Evolutionary conservation across 352 stramenopile species (phyloP), one percentile per base, ranked within the genome.

Genomic region (Phytophthora fragariae): DNA sequence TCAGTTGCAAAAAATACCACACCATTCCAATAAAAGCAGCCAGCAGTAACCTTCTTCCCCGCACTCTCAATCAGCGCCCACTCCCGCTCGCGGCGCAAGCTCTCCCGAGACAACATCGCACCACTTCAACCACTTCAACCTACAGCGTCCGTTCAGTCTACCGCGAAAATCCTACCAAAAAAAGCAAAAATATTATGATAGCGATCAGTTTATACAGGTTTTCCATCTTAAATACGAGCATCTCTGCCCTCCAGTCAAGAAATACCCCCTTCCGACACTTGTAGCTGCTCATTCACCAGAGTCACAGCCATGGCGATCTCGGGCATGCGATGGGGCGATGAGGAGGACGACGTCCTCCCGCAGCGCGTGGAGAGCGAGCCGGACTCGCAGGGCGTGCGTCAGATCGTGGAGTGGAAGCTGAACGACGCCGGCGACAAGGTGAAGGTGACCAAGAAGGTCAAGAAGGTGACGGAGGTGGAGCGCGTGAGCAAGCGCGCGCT

Each of bases 361-460:
- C 80, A 84, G 74, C 88, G 88, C 80, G 92, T 89, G 70, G 90
- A 95, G 66, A 94, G 83, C 70, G 91, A 94, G 56, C 85, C 88
- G 46, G 91, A 97, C 74, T 71, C 81, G 58, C 87, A 93, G 54
- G 91, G 91, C 33, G 86, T 97, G 33, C 89, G 88, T 60, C 92
- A 90, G 75, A 85, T 97, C 57, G 80, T 97, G n/a, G 88, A 95
- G 73, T 97, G 89, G 88, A 97, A 97, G 82, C 78, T 92, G 70
- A 95, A 97, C 70, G 91, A 97, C 24, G 82, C 87, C 21, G 85
- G 88, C n/a, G 90, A 97, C 62, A 97, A 95, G 77, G 90, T 97
- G 27, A 96, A 97, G 72, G 76, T 97, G n/a, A 97, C 90, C 54
- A 97, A 95, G 78, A 94, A 94, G 65, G 82, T 97, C 14, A 93